A percentile compares a stretch with the other conserved stretches of the same genome.
phyloP scores from a whole-genome alignment of 257 asterid genomes.

The Hygrophila difformis region DNA sequence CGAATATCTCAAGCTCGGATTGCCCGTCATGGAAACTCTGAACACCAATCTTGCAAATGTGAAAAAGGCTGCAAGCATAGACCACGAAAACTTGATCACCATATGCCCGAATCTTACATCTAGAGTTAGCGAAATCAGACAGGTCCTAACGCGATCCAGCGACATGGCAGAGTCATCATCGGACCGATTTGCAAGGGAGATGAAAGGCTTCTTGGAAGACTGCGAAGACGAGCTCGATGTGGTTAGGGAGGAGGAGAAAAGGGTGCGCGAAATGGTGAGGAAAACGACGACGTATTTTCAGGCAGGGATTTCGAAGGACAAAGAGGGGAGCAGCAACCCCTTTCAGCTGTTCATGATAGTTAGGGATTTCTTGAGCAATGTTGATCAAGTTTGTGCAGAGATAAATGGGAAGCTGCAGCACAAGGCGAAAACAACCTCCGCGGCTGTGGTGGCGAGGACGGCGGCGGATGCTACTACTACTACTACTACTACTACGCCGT shows the following conservation, averaged over 20 bases:
- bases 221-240: slow-evolving; percentile 62
- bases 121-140: slow-evolving; percentile 33
- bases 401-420: slow-evolving; percentile 37
- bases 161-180: slow-evolving; percentile 28
- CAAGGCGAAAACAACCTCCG: too few relatives aligned
- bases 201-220: slow-evolving; percentile 64
- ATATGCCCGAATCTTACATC: slow-evolving; percentile 27
- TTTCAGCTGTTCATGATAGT: slow-evolving; percentile 56
- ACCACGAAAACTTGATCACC: slow-evolving; percentile 37
- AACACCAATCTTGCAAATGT: slow-evolving; percentile 37
- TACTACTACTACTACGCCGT: slow-evolving; percentile 22
- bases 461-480: too few relatives aligned
- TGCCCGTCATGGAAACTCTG: slow-evolving; percentile 36
- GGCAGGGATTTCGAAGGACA: slow-evolving; percentile 38
- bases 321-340: slow-evolving; percentile 25
- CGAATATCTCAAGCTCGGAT: slow-evolving; percentile 46
- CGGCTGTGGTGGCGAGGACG: too few relatives aligned
- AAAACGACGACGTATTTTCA: slow-evolving; percentile 67
- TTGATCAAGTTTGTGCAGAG: slow-evolving; percentile 52
- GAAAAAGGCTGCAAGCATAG: slow-evolving; percentile 57
- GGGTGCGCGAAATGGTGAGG: slow-evolving; percentile 57
- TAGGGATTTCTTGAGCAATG: slow-evolving; percentile 58
- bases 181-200: slow-evolving; percentile 40
- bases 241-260: slow-evolving; percentile 57
- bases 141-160: slow-evolving; percentile 25